These are phyloP conservation scores for Termitomyces bulborhizus DNA, from an alignment of 768 basidiomycete species.

Conservation along the genomic window DNA sequence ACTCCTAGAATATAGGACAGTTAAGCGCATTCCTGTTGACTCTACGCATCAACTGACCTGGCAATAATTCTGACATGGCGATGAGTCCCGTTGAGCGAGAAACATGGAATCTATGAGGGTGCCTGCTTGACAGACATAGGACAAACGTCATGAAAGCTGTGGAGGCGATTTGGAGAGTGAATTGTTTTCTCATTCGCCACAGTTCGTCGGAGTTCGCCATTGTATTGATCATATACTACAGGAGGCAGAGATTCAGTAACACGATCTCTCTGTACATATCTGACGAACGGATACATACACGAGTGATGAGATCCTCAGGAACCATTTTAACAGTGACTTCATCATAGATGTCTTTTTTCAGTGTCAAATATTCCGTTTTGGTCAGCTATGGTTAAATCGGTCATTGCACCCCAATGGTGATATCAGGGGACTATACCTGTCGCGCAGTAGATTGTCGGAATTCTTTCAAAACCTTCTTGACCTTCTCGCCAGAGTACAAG, in stretches of 20 bases:
- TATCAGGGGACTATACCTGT: conserved; percentile 26
- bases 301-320: conserved; percentile 80
- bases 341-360: conserved; percentile 83
- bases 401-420: neutral
- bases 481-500: conserved; percentile 79
- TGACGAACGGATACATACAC: conserved; percentile 40
- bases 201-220: conserved; percentile 82
- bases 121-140: conserved; percentile 76
- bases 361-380: conserved; percentile 59
- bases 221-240: conserved; percentile 83
- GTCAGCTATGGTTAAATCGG: conserved; percentile 34
- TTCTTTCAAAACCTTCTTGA: conserved; percentile 63
- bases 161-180: conserved; percentile 83
- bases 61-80: conserved; percentile 89
- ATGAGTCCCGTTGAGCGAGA: conserved; percentile 87
- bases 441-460: conserved; percentile 41
- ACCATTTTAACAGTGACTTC: conserved; percentile 85
- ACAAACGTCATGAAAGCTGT: conserved; percentile 90
- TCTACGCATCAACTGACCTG: conserved; percentile 41
- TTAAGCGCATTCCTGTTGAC: neutral
- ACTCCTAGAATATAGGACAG: conserved; percentile 25
- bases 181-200: conserved; percentile 98
- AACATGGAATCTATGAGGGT: conserved; percentile 80
- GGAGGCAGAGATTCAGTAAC: neutral
- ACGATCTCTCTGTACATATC: neutral